Conservation (phyloP, 305 asterid genomes). For the Rubia balearica region DNA sequence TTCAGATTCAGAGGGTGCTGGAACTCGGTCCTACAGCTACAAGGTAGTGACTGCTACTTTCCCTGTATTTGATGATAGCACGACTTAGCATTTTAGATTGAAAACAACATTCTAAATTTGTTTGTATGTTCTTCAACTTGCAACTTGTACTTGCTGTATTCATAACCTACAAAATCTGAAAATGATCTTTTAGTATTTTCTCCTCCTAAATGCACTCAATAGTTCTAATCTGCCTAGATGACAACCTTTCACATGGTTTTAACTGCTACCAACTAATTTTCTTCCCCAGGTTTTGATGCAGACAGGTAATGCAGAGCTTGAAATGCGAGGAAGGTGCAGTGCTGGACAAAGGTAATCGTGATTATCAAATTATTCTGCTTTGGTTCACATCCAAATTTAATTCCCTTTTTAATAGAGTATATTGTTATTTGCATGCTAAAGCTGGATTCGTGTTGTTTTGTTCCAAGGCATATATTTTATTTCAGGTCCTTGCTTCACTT, state of each 20-base stretch:
- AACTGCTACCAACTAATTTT: not conserved
- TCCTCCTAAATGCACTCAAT: not conserved
- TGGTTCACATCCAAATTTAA: not conserved
- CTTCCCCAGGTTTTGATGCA: conserved; percentile 84
- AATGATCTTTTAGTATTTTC: not conserved
- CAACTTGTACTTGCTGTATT: not conserved
- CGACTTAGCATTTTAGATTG: not conserved
- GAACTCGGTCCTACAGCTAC: conserved; percentile 97
- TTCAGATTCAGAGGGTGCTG: conserved; percentile 91
- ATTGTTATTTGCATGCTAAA: not conserved
- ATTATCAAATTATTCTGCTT: conserved; percentile 1
- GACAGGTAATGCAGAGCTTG: conserved; percentile 93
- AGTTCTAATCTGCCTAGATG: not conserved
- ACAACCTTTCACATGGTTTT: not conserved
- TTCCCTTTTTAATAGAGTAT: not conserved
- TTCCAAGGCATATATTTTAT: not conserved
- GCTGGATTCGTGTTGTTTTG: not conserved
- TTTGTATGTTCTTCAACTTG: not conserved
- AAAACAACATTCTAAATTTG: not conserved
- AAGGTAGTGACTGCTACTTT: conserved; percentile 39
- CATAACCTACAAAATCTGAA: not conserved
- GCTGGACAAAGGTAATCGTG: conserved; percentile 89
- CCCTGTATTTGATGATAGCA: conserved; percentile 5
- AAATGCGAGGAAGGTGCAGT: conserved; percentile 99
- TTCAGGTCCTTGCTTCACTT: conserved; percentile 92